Percentiles rank a stretch among this genome's conserved stretches.
phyloP scores from a whole-genome alignment of 2,329 filamentous ascomycete genomes.

The Monosporascus sp. region DNA sequence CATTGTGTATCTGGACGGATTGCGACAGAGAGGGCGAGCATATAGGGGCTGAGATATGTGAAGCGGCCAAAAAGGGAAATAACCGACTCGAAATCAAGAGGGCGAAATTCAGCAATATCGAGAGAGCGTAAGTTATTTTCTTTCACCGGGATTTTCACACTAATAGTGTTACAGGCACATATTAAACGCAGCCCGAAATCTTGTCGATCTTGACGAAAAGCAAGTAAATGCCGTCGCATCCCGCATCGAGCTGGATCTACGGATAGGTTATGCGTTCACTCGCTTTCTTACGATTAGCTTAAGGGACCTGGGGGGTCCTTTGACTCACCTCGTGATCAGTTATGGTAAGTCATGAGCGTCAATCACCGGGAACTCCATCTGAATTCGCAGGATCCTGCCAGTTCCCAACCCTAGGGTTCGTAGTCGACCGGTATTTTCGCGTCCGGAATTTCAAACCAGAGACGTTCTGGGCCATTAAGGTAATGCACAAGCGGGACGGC shows the following conservation, averaged over 20 bases:
- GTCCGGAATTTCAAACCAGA: slow-evolving; percentile 93
- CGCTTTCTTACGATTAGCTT: slow-evolving; percentile 78
- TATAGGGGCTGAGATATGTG: slow-evolving; percentile 85
- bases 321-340: slow-evolving; percentile 65
- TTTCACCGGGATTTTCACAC: slow-evolving; percentile 8
- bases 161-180: slow-evolving; percentile 60
- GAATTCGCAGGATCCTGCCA: slow-evolving; percentile 70
- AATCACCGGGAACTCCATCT: slow-evolving; percentile 7
- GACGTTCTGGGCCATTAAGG: slow-evolving; percentile 85
- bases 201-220: slow-evolving; percentile 73
- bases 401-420: slow-evolving; percentile 93
- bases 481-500: slow-evolving; percentile 70
- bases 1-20: slow-evolving; percentile 96
- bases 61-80: slow-evolving; percentile 73
- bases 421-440: slow-evolving; percentile 91
- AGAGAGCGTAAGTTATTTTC: slow-evolving; percentile 61
- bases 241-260: slow-evolving; percentile 85
- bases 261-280: slow-evolving; percentile 90
- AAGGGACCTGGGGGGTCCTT: slow-evolving; percentile 62
- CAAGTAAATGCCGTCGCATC: slow-evolving; percentile 85
- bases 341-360: slow-evolving; percentile 56
- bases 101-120: slow-evolving; percentile 93
- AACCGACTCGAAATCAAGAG: slow-evolving; percentile 70
- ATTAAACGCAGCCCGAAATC: slow-evolving; percentile 71
- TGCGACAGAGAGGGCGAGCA: slow-evolving; percentile 97